Evolutionary conservation across 2,329 filamentous ascomycete genomes (phyloP), one percentile per base, ranked within the genome.

Genomic region (Harringtonia aguacate): DNA sequence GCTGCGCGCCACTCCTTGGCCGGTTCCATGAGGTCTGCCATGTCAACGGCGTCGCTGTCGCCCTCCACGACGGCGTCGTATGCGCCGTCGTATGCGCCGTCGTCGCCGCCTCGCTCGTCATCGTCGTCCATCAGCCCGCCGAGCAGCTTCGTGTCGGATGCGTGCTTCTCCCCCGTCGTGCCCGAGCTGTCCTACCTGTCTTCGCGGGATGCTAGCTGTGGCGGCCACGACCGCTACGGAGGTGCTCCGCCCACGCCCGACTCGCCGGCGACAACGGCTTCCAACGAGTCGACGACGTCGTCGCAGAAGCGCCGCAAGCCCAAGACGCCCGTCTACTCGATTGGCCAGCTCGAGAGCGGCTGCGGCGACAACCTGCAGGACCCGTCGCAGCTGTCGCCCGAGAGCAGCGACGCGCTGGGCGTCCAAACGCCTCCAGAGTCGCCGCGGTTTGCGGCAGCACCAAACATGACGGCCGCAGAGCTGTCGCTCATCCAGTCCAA

Each of bases 261-360:
- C 31, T 55, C 53, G 3, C 51, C 53, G 4, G 36, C 43, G 4
- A 39, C 46, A 6, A 20, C 29, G 8, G 38, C 24, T 3, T 45
- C 48, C 3, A 21, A 24, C 15, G 31, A 21, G 1, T 45, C 42
- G 0, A 15, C 17, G 9, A 29, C 56, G 2, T 44, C 48, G 3
- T 44, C 50, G 7, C 56, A 55, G 8, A 61, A 62, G 50, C 64
- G 69, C 45, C 64, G 67, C 27, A 67, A 67, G 41, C 68, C 70
- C 33, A 75, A 74, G 55, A 75, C 70, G 2, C 72, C 71, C 0
- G 67, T 74, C 20, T 63, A 63, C 35, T 59, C 60, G 10, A 69
- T 75, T 45, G 70, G 70, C 14, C 70, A 75, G 51, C 59, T 72
- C 3, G 72, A 75, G 46, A 57, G 57, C 8, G 39, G 46, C 52